Conservation (phyloP, 73 alveolate genomes). For the Stentor roeselii region DNA sequence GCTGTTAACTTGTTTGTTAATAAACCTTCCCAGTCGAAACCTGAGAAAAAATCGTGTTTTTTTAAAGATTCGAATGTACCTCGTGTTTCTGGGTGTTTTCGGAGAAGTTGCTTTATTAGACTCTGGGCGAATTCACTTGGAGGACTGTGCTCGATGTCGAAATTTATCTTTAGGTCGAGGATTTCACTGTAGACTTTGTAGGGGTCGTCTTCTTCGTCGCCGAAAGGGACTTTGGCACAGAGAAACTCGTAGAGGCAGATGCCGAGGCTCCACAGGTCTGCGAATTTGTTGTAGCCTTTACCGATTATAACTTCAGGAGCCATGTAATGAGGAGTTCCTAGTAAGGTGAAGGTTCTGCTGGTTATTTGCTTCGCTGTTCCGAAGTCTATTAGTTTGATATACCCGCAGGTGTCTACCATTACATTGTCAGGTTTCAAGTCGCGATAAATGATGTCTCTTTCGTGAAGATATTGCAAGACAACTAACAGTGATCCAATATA, state of each 20-base stretch:
- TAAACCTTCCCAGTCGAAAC: constrained; percentile 2
- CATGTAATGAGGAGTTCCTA: constrained; percentile 47
- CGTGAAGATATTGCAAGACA: constrained; percentile 53
- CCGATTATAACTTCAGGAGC: constrained; percentile 43
- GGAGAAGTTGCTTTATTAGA: not conserved
- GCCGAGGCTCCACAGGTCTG: constrained; percentile 35
- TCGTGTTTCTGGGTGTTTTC: not conserved
- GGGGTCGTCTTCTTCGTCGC: constrained; percentile 39
- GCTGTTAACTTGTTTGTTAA: not conserved
- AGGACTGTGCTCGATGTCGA: constrained; percentile 16
- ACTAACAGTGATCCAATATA: constrained; percentile 51
- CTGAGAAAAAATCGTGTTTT: not conserved
- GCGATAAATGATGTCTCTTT: constrained; percentile 51
- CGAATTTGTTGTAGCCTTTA: constrained; percentile 24
- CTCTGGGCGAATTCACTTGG: not conserved
- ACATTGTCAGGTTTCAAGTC: constrained; percentile 67
- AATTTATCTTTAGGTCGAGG: constrained; percentile 31
- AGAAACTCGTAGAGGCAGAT: constrained; percentile 32
- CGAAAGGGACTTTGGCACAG: constrained; percentile 40
- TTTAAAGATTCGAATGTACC: not conserved
- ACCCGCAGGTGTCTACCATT: constrained; percentile 58
- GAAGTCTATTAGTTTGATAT: constrained; percentile 58
- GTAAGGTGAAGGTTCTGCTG: constrained; percentile 58
- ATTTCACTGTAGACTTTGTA: constrained; percentile 44
- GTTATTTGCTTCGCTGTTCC: constrained; percentile 59